Evolutionary conservation across 129 eudicot genomes (phyloP), one percentile per base, ranked within the genome.

Genomic region (Cynara cardunculus): DNA sequence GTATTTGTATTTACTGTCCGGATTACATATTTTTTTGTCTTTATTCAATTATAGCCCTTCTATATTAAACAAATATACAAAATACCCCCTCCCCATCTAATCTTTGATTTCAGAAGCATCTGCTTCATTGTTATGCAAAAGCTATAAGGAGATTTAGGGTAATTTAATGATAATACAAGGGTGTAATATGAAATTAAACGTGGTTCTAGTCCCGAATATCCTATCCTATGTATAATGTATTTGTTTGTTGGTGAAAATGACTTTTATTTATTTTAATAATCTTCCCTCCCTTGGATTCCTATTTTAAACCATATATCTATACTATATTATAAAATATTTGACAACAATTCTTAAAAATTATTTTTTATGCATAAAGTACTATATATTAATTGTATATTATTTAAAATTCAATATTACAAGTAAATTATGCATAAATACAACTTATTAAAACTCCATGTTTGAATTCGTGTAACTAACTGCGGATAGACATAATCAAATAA

Each of bases 1-100:
- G 83, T 87, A 77, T 74, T 86, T 86, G 82, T 79, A 75, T 37
- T 75, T 73, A 76, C 77, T 80, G 19, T 66, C 25, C 77, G 39
- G 53, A 24, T 78, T 81, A 68, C 85, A 83, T 87, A 62, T 22
- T 22, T 3, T 5, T 31, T 24, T 53, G 39, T 66, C 22, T n/a
- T 5, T 32, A 61, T 46, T 31, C 64, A 34, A 34, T 3, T 56
- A 71, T 71, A 71, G 62, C n/a, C 77, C 78, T 71, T 80, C 0
- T 70, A 37, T 28, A 6, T 30, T 6, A 1, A 53, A 24, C 65
- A 56, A 1, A 21, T 30, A 49, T 70, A 49, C 83, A 70, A 1
- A 49, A 46, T 46, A 70, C 31, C 22, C 21, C 82, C 82, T 14
- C 27, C 28, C 19, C 19, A 12, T 46, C 19, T 46, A 46, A 46